Percentiles rank a stretch among this genome's conserved stretches.
Conservation (phyloP, 2,329 filamentous ascomycete species). For the Nannizziopsis arthrosporioides region DNA sequence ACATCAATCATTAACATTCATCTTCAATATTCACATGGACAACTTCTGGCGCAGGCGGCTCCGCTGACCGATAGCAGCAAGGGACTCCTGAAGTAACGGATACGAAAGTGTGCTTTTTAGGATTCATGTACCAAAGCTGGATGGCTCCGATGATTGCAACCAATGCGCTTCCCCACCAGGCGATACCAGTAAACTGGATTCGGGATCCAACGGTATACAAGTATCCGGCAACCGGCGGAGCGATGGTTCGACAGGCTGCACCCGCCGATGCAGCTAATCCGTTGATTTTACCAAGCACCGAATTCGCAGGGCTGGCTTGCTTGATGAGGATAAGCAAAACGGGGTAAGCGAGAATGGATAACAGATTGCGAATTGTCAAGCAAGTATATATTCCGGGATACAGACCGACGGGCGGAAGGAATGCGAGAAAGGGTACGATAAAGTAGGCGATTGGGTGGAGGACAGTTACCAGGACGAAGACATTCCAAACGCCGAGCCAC, state of each 20-base stretch:
- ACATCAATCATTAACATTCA: background rate
- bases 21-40: conserved; percentile 13
- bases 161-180: conserved; percentile 50
- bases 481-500: conserved; percentile 54
- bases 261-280: conserved; percentile 60
- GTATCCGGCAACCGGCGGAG: conserved; percentile 55
- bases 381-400: conserved; percentile 55
- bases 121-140: conserved; percentile 46
- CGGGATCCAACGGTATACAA: conserved; percentile 52
- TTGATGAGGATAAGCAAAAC: conserved; percentile 61
- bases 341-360: conserved; percentile 57
- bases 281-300: conserved; percentile 58
- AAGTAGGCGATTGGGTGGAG: conserved; percentile 58
- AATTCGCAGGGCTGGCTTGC: conserved; percentile 53
- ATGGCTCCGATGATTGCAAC: conserved; percentile 46
- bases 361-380: conserved; percentile 53
- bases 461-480: conserved; percentile 53
- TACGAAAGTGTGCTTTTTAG: conserved; percentile 35
- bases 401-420: conserved; percentile 43
- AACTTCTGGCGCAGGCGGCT: conserved; percentile 4
- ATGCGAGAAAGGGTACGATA: conserved; percentile 55
- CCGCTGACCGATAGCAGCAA: conserved; percentile 8
- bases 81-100: conserved; percentile 23
- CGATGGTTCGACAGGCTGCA: conserved; percentile 58
- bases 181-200: conserved; percentile 48